These are phyloP conservation scores for Oryza meyeriana DNA, from an alignment of 176 grass and related monocot species.

Conservation along the genomic window DNA sequence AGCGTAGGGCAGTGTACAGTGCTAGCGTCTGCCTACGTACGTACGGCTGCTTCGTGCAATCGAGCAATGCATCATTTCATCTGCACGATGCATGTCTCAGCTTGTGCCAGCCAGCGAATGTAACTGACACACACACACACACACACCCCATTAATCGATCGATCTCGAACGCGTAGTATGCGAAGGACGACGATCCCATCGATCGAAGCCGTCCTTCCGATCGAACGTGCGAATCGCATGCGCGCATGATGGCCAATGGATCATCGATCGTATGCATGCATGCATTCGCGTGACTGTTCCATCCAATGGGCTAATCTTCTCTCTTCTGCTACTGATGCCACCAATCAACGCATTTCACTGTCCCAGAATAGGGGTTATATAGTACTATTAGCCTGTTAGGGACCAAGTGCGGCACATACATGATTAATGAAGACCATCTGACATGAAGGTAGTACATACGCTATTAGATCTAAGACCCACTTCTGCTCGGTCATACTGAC, in stretches of 20 bases:
- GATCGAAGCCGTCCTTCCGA: neutral
- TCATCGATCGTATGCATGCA: neutral
- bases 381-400: neutral
- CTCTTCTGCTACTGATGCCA: neutral
- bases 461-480: neutral
- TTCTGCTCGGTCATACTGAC: neutral
- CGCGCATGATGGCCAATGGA: neutral
- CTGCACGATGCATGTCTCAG: neutral
- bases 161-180: neutral
- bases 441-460: neutral
- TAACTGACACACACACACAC: neutral
- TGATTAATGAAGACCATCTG: constrained; percentile 5
- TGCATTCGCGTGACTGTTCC: neutral
- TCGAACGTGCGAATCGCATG: neutral
- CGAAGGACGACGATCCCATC: neutral
- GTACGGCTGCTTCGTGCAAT: neutral
- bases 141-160: too few species aligned
- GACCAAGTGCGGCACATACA: neutral
- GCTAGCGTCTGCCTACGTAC: neutral
- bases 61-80: neutral
- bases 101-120: neutral
- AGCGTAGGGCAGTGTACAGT: constrained; percentile 21
- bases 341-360: neutral
- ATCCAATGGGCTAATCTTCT: neutral
- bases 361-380: neutral